Evolutionary conservation across 2,329 filamentous ascomycete genomes (phyloP).

Genomic region (Monilinia aucupariae): DNA sequence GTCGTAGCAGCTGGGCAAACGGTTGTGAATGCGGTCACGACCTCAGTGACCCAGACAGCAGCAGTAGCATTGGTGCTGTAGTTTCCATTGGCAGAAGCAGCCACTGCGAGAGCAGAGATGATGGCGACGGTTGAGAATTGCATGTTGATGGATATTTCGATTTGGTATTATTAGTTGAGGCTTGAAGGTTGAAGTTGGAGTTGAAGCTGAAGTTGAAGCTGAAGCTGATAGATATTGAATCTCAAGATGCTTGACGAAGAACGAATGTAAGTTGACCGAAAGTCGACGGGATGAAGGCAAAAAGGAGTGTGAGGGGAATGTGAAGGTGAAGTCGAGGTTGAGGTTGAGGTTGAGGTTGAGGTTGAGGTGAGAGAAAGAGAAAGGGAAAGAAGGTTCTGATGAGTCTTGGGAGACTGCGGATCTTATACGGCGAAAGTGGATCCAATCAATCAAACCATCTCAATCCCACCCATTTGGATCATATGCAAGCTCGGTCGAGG

Average conservation of each 20-base stretch:
- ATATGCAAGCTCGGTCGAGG: no score
- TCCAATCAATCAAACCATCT: neutral
- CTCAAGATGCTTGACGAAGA: no score
- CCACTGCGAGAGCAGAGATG: constrained; percentile 33
- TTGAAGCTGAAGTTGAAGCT: neutral
- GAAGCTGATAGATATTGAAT: constrained; percentile 12
- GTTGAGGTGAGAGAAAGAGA: neutral
- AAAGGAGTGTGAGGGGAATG: no score
- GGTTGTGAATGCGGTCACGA: constrained; percentile 45
- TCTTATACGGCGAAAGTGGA: constrained; percentile 10
- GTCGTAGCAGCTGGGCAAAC: constrained; percentile 49
- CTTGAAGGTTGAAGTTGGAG: neutral
- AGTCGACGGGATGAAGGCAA: constrained; percentile 4
- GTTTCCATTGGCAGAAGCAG: constrained; percentile 29
- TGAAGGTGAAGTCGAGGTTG: no score
- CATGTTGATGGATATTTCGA: constrained; percentile 35
- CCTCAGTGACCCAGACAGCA: constrained; percentile 39
- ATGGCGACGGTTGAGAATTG: constrained; percentile 36
- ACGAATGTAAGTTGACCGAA: constrained; percentile 14
- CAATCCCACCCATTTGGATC: no score
- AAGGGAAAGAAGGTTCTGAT: constrained; percentile 1
- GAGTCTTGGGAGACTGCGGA: neutral
- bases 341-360: neutral
- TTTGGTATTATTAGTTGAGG: constrained; percentile 24
- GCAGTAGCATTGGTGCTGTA: constrained; percentile 39